Evolutionary conservation across 2,329 filamentous ascomycete genomes (phyloP), one percentile per base, ranked within the genome.

Genomic region (Alternaria angustiovoidea): DNA sequence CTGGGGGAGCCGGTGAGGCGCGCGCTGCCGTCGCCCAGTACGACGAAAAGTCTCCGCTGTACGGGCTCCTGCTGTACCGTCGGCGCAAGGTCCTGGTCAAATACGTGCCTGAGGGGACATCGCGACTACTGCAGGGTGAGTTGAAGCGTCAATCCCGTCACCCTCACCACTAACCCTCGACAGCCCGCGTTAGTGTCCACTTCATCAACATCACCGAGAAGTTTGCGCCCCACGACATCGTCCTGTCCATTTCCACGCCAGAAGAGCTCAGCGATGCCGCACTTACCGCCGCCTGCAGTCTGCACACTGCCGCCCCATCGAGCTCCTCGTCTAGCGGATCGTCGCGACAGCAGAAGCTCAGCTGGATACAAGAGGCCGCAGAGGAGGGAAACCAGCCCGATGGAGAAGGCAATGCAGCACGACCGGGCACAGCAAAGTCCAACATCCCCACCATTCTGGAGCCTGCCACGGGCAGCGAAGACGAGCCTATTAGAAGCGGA

Each of bases 301-400:
- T 97, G 54, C 93, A 97, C 79, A 91, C 94, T 39, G 92, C 93
- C 7, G 92, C 92, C 12, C 91, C 90, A 39, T 96, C 94, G 20
- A 92, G 89, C 67, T 93, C 91, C 26, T 96, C 94, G 11, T 94
- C 92, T 5, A 91, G 88, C 49, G 93, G 91, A 75, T 83, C 93
- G 65, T 83, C 93, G 66, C 88, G 91, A 60, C 86, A 89, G 73
- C 87, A 90, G 70, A 89, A 92, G 67, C 82, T 98, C 70, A 90
- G 94, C 81, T 94, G 96, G 80, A 97, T 98, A 75, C 89, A 91
- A n/a, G 95, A 98, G 80, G 92, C 95, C 80, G 91, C 90, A 54
- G 93, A 96, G 74, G 93, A 96, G 80, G 59, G 60, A 38, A 86
- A 64, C 82, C 87, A 71, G 52, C 60, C 57, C 7, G 66, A 56